Evolutionary conservation across 768 basidiomycete species (phyloP), one percentile per base, ranked within the genome.

Genomic region (Mycena amicta): DNA sequence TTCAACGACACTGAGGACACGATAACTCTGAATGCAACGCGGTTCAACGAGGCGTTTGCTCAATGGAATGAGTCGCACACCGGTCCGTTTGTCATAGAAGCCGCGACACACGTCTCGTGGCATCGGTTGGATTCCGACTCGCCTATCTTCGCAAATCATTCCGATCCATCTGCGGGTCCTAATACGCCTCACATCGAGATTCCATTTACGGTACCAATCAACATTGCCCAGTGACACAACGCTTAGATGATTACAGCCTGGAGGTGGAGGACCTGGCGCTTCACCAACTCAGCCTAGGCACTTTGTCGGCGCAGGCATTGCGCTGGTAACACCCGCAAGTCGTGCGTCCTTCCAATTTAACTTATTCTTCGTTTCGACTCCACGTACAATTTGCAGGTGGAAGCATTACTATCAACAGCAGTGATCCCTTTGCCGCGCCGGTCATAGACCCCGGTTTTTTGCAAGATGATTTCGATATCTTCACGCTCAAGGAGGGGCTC

Each of bases 361-460:
- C 57, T 64, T 28, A 50, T 58, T 64, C 40, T 18, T 59, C 20
- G 4, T 4, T 54, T 16, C 30, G 40, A 8, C 33, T 50, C n/a
- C n/a, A n/a, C n/a, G n/a, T n/a, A n/a, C n/a, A n/a, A n/a, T n/a
- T n/a, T n/a, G 11, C 45, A 39, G 52, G 33, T 22, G 60, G 50
- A 22, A 23, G 61, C 3, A 40, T 62, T 5, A 30, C 63, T 4
- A 60, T 80, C 61, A 77, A 71, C 55, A 76, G 77, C 18, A 75
- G 69, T n/a, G 64, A 73, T 57, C 70, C 77, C 16, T 82, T 81
- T 67, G 70, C 70, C 39, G 41, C 68, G 22, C 81, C 81, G 0
- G 51, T 69, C 25, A 79, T 49, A 5, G 22, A 49, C 27, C 23
- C 47, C 13, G 22, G 22, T n/a, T 29, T 49, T 28, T 23, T 49